Conservation (phyloP, 2,329 filamentous ascomycete species). For the Penicillium rolfsii region DNA sequence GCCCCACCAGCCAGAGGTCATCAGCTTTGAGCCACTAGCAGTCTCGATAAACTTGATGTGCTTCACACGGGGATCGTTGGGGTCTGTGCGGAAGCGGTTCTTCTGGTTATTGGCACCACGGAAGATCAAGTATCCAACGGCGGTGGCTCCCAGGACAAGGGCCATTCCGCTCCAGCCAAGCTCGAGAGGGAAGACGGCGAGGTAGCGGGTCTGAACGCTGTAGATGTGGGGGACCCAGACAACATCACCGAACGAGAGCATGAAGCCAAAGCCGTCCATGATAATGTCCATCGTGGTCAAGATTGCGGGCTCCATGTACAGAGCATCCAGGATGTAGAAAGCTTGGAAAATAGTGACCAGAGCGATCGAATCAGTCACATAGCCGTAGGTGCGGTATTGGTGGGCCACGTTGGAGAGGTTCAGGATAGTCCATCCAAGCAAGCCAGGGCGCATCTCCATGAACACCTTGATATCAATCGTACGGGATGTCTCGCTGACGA, state of each 20-base stretch:
- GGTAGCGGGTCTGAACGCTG: slow-evolving; percentile 80
- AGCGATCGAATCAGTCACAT: slow-evolving; percentile 81
- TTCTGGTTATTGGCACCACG: slow-evolving; percentile 93
- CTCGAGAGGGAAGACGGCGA: slow-evolving; percentile 78
- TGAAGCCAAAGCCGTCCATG: slow-evolving; percentile 90
- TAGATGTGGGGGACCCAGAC: slow-evolving; percentile 94
- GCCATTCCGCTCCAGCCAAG: slow-evolving; percentile 70
- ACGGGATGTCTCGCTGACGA: slow-evolving; percentile 63
- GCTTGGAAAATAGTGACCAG: slow-evolving; percentile 77
- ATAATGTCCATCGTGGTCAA: slow-evolving; percentile 94
- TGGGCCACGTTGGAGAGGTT: slow-evolving; percentile 83
- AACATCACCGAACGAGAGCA: slow-evolving; percentile 90
- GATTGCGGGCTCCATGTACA: slow-evolving; percentile 85
- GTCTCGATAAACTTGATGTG: slow-evolving; percentile 88
- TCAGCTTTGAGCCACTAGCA: slow-evolving; percentile 74
- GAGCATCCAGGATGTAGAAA: slow-evolving; percentile 80
- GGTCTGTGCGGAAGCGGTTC: slow-evolving; percentile 89
- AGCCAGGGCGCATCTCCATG: slow-evolving; percentile 86
- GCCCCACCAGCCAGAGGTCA: slow-evolving; percentile 93
- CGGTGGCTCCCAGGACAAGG: slow-evolving; percentile 68
- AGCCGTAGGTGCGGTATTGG: slow-evolving; percentile 84
- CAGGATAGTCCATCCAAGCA: slow-evolving; percentile 85
- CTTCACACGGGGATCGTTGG: slow-evolving; percentile 74
- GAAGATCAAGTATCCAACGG: slow-evolving; percentile 85
- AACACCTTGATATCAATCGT: slow-evolving; percentile 89